Evolutionary conservation across 2,329 filamentous ascomycete species (phyloP).

Genomic region (Hypoxylon sp.): DNA sequence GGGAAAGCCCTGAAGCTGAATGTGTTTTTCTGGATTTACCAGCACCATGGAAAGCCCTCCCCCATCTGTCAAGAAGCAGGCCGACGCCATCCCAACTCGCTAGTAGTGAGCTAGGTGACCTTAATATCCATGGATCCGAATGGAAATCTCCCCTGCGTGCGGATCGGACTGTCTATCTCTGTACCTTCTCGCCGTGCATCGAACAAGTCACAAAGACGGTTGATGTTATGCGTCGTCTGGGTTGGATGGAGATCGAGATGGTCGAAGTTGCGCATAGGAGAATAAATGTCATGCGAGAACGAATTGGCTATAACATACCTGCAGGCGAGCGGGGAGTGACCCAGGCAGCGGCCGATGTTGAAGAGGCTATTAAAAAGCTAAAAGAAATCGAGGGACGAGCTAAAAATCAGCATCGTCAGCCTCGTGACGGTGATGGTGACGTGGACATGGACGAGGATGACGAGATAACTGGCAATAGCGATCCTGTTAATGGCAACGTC

Average conservation of each 20-base stretch:
- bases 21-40: constrained; percentile 85
- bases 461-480: constrained; percentile 52
- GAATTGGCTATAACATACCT: constrained; percentile 76
- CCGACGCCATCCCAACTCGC: constrained; percentile 53
- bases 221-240: constrained; percentile 81
- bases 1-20: constrained; percentile 73
- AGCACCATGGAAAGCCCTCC: constrained; percentile 84
- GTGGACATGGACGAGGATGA: constrained; percentile 59
- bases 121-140: constrained; percentile 44
- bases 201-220: constrained; percentile 94
- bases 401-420: constrained; percentile 70
- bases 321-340: constrained; percentile 77
- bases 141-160: constrained; percentile 79
- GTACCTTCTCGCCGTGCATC: constrained; percentile 96
- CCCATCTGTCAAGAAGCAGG: constrained; percentile 75
- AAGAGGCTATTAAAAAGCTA: constrained; percentile 82
- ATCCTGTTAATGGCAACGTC: constrained; percentile 53
- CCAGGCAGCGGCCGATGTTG: constrained; percentile 78
- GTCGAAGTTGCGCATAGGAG: constrained; percentile 86
- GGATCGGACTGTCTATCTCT: constrained; percentile 80
- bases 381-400: constrained; percentile 79
- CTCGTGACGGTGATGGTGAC: constrained; percentile 52
- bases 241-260: constrained; percentile 95
- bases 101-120: constrained; percentile 37
- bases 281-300: constrained; percentile 86